Base-by-base conservation (phyloP, 192 early-diverging fungal species). In the Coemansia sp. region DNA sequence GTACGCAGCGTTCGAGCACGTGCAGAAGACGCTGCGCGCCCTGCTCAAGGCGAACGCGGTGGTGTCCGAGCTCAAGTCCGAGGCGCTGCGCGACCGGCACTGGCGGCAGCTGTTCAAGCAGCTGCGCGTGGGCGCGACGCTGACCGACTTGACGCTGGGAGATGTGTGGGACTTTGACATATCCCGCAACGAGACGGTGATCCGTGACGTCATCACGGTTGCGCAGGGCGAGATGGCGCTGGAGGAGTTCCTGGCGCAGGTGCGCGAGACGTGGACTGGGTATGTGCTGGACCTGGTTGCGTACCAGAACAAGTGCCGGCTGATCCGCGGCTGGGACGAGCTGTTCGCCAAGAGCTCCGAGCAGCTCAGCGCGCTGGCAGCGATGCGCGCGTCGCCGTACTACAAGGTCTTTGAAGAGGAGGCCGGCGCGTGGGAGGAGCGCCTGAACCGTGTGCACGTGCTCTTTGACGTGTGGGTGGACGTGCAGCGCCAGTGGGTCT, bases 381-480 rank as follows among this genome's bases (percentile, higher is more conserved):
- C 97, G 2, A 99, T 99, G 98, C 94, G 92, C 75, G 81, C 91
- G 46, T 98, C 97, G 27, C 95, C 95, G 1, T 97, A 97, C 67
- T 98, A 92, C 81, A 95, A 95, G 74, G 92, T 91, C 29, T 99
- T 99, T 76, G 95, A 98, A 72, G 95, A 99, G 60, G 95, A 98
- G 48, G 97, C 98, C 2, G 67, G 82, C 3, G 65, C 86, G 12
- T 97, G 95, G 95, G 97, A 99, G 70, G 95, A 98, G 60, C 94
- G 94, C 66, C 82, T 99, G 49, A 98, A 94, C 70, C 88, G 95
- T 25, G 85, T 98, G 32, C 94, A 97, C 64, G 82, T 93, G 30
- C 85, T 99, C 35, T 95, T 99, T 69, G 96, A 99, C 82, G 91
- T 98, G 5, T 99, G 98, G 98, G 95, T 98, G 45, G 96, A 98